Percentiles rank a stretch among this genome's conserved stretches.
Conservation (phyloP, 2,329 filamentous ascomycete genomes). For the Seiridium cupressi region DNA sequence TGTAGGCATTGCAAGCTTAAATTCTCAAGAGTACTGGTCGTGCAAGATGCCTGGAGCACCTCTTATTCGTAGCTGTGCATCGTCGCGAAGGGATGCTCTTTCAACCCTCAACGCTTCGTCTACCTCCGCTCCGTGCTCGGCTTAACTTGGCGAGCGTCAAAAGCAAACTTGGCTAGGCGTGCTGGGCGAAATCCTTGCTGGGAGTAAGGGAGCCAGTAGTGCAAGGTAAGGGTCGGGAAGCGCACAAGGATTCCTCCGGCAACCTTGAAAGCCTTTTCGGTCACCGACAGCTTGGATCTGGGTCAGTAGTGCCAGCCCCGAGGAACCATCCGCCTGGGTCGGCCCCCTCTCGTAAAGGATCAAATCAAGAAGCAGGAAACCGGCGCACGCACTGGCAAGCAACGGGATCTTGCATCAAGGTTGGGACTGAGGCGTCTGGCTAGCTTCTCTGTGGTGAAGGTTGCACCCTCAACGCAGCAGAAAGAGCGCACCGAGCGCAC, state of each 20-base stretch:
- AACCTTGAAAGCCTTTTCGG: background rate
- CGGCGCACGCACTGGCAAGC: background rate
- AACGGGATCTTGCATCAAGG: background rate
- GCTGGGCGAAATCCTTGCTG: background rate
- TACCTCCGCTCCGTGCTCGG: too few species aligned
- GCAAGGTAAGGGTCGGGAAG: background rate
- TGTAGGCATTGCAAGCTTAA: too few species aligned
- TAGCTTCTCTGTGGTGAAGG: background rate
- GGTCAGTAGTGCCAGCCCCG: background rate
- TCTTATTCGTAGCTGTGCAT: too few species aligned
- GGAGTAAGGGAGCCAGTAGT: background rate
- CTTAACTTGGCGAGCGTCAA: too few species aligned
- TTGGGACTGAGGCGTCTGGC: background rate
- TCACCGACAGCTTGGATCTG: background rate
- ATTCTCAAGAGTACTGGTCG: too few species aligned
- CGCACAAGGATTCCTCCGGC: background rate
- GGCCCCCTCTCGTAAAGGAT: slow-evolving; percentile 1
- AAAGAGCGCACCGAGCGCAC: background rate
- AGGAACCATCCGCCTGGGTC: background rate
- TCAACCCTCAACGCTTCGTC: too few species aligned
- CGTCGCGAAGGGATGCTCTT: too few species aligned
- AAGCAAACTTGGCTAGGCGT: background rate
- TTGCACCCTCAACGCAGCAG: background rate
- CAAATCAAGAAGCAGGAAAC: background rate
- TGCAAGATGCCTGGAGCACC: too few species aligned